Conservation (phyloP, 345 rosid species). For the Syzygium aqueum region DNA sequence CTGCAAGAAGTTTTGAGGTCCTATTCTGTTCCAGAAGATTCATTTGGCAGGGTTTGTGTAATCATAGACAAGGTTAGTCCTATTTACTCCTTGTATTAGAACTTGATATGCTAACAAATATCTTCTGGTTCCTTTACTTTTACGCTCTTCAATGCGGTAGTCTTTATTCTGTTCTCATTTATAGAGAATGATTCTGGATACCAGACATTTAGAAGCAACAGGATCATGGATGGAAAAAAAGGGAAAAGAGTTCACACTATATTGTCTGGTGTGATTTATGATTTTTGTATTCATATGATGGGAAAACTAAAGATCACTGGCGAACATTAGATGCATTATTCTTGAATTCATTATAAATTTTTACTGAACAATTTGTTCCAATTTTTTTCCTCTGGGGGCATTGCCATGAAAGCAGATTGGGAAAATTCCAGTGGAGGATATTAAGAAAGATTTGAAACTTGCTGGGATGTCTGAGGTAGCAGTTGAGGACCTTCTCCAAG, state of each 20-base stretch:
- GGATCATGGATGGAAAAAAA: neutral
- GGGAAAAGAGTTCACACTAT: neutral
- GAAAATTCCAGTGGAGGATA: conserved; percentile 65
- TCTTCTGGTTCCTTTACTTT: neutral
- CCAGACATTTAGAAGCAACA: neutral
- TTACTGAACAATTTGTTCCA: neutral
- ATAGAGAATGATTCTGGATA: neutral
- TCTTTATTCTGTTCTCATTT: neutral
- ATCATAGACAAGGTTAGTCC: conserved; percentile 85
- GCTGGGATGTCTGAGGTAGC: conserved; percentile 64
- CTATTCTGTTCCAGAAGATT: conserved; percentile 57
- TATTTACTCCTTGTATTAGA: neutral
- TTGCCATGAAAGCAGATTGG: conserved; percentile 41
- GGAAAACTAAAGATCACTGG: neutral
- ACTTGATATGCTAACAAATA: neutral
- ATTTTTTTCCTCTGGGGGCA: neutral
- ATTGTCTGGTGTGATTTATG: neutral
- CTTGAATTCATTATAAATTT: neutral
- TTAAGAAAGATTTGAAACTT: conserved; percentile 59
- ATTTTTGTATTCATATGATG: neutral
- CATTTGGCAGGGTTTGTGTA: conserved; percentile 76
- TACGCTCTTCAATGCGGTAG: neutral
- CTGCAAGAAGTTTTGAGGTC: conserved; percentile 73
- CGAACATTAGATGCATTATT: neutral
- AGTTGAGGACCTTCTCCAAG: conserved; percentile 57